Base-by-base conservation (phyloP, 495 filamentous ascomycete genomes). In the Neurospora sp. region DNA sequence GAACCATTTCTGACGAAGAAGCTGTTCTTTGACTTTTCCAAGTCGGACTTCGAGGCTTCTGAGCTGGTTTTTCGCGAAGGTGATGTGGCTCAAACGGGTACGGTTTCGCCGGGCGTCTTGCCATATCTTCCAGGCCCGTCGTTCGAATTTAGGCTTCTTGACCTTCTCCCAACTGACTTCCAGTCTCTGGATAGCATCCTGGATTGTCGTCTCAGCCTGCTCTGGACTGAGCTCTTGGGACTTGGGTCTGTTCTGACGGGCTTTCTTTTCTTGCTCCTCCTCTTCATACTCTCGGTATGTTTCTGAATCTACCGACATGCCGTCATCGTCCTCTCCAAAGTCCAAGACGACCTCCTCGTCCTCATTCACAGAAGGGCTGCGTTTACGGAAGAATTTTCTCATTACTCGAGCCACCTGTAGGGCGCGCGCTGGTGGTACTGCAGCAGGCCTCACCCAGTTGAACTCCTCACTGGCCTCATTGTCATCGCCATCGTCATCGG, bases 291-390 rank as follows among this genome's bases (percentile, higher is more conserved):
- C 80, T 16, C 53, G 53, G 27, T 61, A 61, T 31, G 53, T 61
- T 61, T 61, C 59, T 89, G 80, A 10, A 91, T 90, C 74, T 94
- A 93, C 14, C 78, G 79, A 87, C 85, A 92, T 0, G 88, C 91
- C 86, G 35, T 85, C 82, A 73, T 85, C 85, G 9, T 86, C 95
- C 1, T 95, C 90, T 37, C 91, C 91, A 75, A 88, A 91, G 0
- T 86, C 5, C 14, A 94, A 89, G 4, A 91, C 81, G 20, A 85
- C 72, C 27, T 85, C 72, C 14, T 88, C 82, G 14, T 89, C 87
- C 37, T 80, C 77, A 10, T 84, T 75, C 14, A 80, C 79, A 7
- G 76, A 70, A 48, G 39, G 20, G 70, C 53, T 61, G 14, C 40
- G 70, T 72, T 79, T 61, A 1, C 65, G 80, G 27, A 86, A 75